Conservation (phyloP, 2,329 filamentous ascomycete species). For the Malbranchea zuffiana region DNA sequence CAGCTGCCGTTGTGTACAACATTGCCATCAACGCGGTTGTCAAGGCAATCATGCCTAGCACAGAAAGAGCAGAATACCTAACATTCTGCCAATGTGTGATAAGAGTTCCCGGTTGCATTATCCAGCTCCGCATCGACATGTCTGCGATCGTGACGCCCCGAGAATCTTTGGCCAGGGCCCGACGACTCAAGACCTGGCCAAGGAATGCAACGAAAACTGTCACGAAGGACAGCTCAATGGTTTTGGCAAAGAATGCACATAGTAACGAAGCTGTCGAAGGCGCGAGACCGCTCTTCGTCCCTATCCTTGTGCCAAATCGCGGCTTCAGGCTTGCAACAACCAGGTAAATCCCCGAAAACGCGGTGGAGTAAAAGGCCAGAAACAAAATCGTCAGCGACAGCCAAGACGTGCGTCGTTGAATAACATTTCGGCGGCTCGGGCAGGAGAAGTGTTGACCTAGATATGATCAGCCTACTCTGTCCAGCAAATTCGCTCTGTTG, state of each 20-base stretch:
- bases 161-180: slow-evolving; percentile 51
- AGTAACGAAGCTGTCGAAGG: slow-evolving; percentile 57
- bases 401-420: slow-evolving; percentile 27
- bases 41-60: slow-evolving; percentile 55
- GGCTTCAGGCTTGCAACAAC: slow-evolving; percentile 51
- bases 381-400: slow-evolving; percentile 27
- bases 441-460: slow-evolving; percentile 17
- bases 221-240: slow-evolving; percentile 67
- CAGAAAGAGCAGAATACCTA: slow-evolving; percentile 50
- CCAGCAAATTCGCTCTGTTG: neutral
- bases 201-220: slow-evolving; percentile 65
- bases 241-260: slow-evolving; percentile 60
- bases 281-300: slow-evolving; percentile 41
- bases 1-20: slow-evolving; percentile 66
- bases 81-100: slow-evolving; percentile 58
- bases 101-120: slow-evolving; percentile 60
- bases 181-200: slow-evolving; percentile 62
- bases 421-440: slow-evolving; percentile 22
- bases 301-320: slow-evolving; percentile 50
- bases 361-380: slow-evolving; percentile 29
- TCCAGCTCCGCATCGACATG: slow-evolving; percentile 67
- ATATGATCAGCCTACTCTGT: neutral
- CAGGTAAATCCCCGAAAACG: slow-evolving; percentile 47
- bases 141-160: slow-evolving; percentile 63
- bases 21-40: slow-evolving; percentile 55